Evolutionary conservation across 805 yeast species (phyloP), one percentile per base, ranked within the genome.

Genomic region (Kuraishia piskuri): DNA sequence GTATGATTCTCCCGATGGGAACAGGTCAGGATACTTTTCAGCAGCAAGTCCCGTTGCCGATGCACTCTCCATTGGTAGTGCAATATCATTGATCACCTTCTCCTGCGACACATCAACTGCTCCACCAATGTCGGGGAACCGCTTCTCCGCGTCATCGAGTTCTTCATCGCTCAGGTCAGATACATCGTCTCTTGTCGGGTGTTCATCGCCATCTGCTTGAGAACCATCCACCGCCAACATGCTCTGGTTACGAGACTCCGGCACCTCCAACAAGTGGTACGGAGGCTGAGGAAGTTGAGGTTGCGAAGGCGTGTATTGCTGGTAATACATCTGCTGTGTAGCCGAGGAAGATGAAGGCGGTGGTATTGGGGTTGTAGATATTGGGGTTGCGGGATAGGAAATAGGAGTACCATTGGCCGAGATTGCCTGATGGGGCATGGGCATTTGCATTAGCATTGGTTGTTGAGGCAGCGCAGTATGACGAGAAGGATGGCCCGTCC

Each of bases 201-300:
- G 50, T 20, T 31, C 51, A 23, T 20, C 37, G 21, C 31, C 36
- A 14, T 22, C 37, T 10, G 37, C 52, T 31, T 31, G 40, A 31
- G 40, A 31, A 3, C 40, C 40, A 10, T 31, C 40, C 40, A 31
- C 40, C 4, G 40, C 40, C 40, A 31, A 12, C 40, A 31, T 31
- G 17, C 40, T 31, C 40, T 31, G 40, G 17, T 31, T 31, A 10
- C 40, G 40, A 31, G 40, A 31, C 40, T 31, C 40, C 24, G 44
- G 25, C 20, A 40, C 17, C 50, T 58, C 59, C 10, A 52, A 54
- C 3, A 45, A 10, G 24, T 37, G 53, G 5, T 37, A 26, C 22
- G 40, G 20, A 21, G n/a, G 17, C 37, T 25, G 54, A n/a, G 47
- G 48, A 5, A 26, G 22, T 22, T 48, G 51, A 23, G 36, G 36